Evolutionary conservation across 1,139 yeast species (phyloP).

Genomic region (Lizanozyma gosingica): DNA sequence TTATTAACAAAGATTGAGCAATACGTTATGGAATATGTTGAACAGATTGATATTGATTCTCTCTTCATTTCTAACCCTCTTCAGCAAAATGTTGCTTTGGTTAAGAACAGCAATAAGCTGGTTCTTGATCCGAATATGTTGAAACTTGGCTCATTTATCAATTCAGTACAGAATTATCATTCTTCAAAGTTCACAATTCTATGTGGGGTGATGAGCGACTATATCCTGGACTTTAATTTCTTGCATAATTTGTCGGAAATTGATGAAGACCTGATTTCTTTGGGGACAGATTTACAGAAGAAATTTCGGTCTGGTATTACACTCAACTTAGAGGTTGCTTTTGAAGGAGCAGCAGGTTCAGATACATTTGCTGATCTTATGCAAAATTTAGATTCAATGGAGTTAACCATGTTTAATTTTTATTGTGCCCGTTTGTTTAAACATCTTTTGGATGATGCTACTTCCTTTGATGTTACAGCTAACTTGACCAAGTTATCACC

Average conservation of each 20-base stretch:
- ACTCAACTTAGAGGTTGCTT: not conserved
- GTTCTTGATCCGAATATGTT: not conserved
- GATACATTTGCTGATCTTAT: not conserved
- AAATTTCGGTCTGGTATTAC: not conserved
- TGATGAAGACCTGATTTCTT: not conserved
- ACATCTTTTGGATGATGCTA: conserved; percentile 9
- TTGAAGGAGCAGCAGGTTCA: conserved; percentile 4
- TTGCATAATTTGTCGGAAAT: not conserved
- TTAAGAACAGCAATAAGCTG: conserved; percentile 3
- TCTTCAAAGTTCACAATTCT: not conserved
- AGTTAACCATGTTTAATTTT: conserved; percentile 6
- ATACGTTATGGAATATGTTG: conserved; percentile 8
- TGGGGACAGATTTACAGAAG: not conserved
- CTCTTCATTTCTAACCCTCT: conserved; percentile 34
- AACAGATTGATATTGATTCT: conserved; percentile 7
- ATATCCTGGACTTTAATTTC: not conserved
- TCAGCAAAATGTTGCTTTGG: conserved; percentile 23
- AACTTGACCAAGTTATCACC: conserved; percentile 14
- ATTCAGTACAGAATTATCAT: not conserved
- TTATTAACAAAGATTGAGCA: conserved; percentile 7
- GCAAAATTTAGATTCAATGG: not conserved
- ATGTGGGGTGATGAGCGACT: not conserved
- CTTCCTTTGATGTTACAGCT: not conserved
- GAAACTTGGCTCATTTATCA: not conserved
- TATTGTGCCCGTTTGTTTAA: conserved; percentile 14